Conservation (phyloP, 2,329 filamentous ascomycete genomes). For the Aureobasidium sp. region DNA sequence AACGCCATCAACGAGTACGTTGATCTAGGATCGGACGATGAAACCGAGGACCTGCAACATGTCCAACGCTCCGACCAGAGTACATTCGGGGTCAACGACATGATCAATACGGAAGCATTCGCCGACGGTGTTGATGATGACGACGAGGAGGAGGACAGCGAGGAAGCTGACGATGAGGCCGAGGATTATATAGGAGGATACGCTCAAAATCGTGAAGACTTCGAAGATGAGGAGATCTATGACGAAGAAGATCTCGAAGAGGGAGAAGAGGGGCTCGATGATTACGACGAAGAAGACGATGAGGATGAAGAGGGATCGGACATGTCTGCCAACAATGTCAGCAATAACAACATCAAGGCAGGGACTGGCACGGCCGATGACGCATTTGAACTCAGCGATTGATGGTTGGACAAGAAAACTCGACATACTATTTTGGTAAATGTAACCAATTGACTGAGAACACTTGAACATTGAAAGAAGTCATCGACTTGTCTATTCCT, state of each 20-base stretch:
- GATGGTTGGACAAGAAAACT: neutral
- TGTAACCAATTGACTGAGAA: neutral
- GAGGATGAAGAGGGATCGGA: neutral
- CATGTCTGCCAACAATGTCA: constrained; percentile 1
- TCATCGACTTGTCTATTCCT: neutral
- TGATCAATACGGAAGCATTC: neutral
- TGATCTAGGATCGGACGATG: neutral
- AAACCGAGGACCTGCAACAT: neutral
- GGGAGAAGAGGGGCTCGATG: constrained; percentile 2
- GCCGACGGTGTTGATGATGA: neutral
- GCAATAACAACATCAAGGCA: constrained; percentile 15
- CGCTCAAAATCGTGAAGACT: constrained; percentile 3
- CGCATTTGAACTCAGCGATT: constrained; percentile 19
- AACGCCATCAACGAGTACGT: neutral
- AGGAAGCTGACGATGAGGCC: neutral
- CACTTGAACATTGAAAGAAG: neutral
- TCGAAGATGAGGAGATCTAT: constrained; percentile 7
- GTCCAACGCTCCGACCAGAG: neutral
- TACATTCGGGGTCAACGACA: neutral
- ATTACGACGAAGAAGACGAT: constrained; percentile 6
- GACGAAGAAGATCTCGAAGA: constrained; percentile 7
- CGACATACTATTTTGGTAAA: neutral
- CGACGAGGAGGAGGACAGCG: neutral
- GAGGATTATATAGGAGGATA: neutral
- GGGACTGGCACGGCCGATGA: constrained; percentile 18